A percentile compares a stretch with the other conserved stretches of the same genome.
Evolutionary conservation across 2,329 filamentous ascomycete species (phyloP).

Genomic region (Juglanconis juglandina): DNA sequence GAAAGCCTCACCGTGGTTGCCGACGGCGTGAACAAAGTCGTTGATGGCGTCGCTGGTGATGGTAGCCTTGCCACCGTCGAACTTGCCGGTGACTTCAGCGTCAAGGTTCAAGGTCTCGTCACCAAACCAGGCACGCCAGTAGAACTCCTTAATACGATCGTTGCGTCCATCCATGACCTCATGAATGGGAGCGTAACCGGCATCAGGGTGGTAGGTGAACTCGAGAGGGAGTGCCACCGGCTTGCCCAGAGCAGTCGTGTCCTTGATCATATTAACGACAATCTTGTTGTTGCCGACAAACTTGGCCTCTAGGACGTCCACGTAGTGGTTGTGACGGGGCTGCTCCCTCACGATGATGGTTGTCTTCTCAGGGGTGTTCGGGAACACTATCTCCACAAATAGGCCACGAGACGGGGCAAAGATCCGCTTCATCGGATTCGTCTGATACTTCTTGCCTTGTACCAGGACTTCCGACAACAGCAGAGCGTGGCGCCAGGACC

Average conservation of each 20-base stretch:
- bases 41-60: conserved; percentile 93
- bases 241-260: conserved; percentile 79
- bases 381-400: conserved; percentile 81
- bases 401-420: conserved; percentile 83
- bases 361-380: conserved; percentile 79
- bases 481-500: conserved; percentile 92
- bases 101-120: conserved; percentile 80
- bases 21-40: conserved; percentile 98
- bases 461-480: conserved; percentile 92
- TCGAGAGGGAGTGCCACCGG: conserved; percentile 79
- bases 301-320: conserved; percentile 84
- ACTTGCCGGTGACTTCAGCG: conserved; percentile 77
- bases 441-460: conserved; percentile 95
- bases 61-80: conserved; percentile 82
- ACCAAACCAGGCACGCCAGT: conserved; percentile 97
- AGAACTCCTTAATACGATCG: conserved; percentile 98
- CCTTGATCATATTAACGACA: conserved; percentile 85
- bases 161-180: conserved; percentile 96
- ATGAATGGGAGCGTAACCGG: conserved; percentile 93
- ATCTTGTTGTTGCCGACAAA: conserved; percentile 75
- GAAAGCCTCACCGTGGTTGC: conserved; percentile 95
- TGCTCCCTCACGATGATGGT: conserved; percentile 85
- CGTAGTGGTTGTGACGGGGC: conserved; percentile 77
- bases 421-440: conserved; percentile 89
- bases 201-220: conserved; percentile 92